Evolutionary conservation across 345 rosid genomes (phyloP).

Genomic region (Reutealis trisperma): DNA sequence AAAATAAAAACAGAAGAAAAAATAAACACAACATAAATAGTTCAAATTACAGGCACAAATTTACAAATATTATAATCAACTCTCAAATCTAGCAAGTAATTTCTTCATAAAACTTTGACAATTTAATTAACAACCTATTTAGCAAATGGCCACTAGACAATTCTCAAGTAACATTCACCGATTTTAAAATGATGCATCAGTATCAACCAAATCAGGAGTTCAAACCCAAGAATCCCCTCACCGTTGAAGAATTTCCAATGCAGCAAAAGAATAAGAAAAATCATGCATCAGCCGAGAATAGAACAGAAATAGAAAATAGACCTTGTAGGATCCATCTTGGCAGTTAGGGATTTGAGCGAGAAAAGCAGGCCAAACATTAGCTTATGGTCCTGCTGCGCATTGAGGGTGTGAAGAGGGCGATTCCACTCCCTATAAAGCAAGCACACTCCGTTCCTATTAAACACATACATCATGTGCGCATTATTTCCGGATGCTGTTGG

Average conservation of each 20-base stretch:
- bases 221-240: too few species aligned
- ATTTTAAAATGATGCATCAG: too few species aligned
- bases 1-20: not conserved
- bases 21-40: not conserved
- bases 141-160: not conserved
- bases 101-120: not conserved
- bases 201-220: not conserved
- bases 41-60: not conserved
- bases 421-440: slow-evolving; percentile 91
- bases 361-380: slow-evolving; percentile 98
- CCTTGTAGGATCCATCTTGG: slow-evolving; percentile 94
- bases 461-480: slow-evolving; percentile 83
- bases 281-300: not conserved
- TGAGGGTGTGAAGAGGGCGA: slow-evolving; percentile 82
- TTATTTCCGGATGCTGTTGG: slow-evolving; percentile 78
- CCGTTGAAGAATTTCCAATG: too few species aligned
- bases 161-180: too few species aligned
- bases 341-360: slow-evolving; percentile 94
- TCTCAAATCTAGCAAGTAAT: not conserved
- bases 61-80: not conserved
- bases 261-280: not conserved
- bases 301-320: slow-evolving; percentile 15
- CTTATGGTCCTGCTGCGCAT: slow-evolving; percentile 85
- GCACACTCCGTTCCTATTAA: slow-evolving; percentile 85
- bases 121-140: not conserved